These are phyloP conservation scores for Solanum sejunctum DNA, from an alignment of 257 asterid genomes.

Conservation along the genomic window DNA sequence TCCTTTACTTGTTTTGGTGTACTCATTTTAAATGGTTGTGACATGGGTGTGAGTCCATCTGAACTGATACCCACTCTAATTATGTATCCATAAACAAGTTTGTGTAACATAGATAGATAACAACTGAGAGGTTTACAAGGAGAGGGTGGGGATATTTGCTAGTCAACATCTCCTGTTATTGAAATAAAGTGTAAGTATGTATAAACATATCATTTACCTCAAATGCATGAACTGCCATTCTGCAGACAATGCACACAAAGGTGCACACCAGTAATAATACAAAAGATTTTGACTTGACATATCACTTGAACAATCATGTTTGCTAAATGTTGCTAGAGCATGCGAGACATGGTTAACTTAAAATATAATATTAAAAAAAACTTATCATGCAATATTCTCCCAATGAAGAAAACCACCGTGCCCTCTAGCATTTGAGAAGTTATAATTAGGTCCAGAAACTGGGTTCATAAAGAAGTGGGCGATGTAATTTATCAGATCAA, in stretches of 20 bases:
- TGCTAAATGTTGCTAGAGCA: not conserved
- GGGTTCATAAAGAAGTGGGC: conserved; percentile 5
- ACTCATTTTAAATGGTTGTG: not conserved
- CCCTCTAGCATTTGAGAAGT: conserved; percentile 77
- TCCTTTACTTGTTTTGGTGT: not conserved
- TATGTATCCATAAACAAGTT: not conserved
- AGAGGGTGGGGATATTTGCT: not conserved
- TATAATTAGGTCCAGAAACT: conserved; percentile 78
- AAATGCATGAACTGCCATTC: not conserved
- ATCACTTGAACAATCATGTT: not conserved
- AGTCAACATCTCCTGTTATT: not conserved
- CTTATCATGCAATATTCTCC: conserved; percentile 56
- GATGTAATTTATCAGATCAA: not conserved
- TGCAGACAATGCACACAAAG: not conserved
- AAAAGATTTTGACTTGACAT: not conserved
- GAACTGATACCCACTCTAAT: not conserved
- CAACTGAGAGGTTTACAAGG: not conserved
- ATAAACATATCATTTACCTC: not conserved
- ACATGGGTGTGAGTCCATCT: not conserved
- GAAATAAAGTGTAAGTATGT: not conserved
- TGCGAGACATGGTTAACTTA: not conserved
- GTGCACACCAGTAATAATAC: not conserved
- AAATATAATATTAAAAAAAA: not conserved
- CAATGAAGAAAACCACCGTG: conserved; percentile 84
- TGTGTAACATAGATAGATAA: not conserved